These are phyloP conservation scores for Cyclotella atomus DNA, from an alignment of 108 stramenopile genomes.

Conservation along the genomic window DNA sequence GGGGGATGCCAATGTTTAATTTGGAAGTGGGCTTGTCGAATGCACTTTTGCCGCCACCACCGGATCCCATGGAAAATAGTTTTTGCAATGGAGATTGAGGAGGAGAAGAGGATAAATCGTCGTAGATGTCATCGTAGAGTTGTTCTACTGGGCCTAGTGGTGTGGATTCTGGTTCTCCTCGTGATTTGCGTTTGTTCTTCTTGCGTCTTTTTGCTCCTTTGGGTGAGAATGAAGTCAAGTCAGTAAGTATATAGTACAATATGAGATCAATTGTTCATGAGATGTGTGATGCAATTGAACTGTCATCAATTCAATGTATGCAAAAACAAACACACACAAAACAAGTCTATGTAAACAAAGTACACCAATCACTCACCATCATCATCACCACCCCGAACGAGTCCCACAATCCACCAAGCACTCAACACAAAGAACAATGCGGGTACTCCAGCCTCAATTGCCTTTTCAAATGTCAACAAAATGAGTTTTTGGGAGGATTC, in stretches of 20 bases:
- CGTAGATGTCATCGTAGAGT: slow-evolving; percentile 85
- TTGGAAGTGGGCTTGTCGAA: slow-evolving; percentile 43
- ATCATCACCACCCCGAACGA: neutral
- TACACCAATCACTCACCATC: slow-evolving; percentile 6
- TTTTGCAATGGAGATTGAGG: slow-evolving; percentile 11
- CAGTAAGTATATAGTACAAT: neutral
- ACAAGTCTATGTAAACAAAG: neutral
- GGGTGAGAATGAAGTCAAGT: neutral
- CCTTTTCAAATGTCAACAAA: slow-evolving; percentile 37
- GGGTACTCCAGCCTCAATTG: slow-evolving; percentile 40
- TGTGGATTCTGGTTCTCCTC: neutral
- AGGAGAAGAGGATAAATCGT: slow-evolving; percentile 32
- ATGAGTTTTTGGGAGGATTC: slow-evolving; percentile 44
- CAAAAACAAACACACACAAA: neutral
- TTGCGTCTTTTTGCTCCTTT: neutral
- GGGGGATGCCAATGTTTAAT: slow-evolving; percentile 73
- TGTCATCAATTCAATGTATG: neutral
- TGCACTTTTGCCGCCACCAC: neutral
- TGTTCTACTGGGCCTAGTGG: slow-evolving; percentile 56
- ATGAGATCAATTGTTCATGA: neutral
- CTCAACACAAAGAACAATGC: slow-evolving; percentile 33
- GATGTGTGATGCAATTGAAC: neutral
- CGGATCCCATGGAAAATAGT: slow-evolving; percentile 11
- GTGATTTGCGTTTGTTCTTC: neutral
- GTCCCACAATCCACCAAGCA: slow-evolving; percentile 26